Evolutionary conservation across 345 rosid species (phyloP).

Genomic region (Durio zibethinus): DNA sequence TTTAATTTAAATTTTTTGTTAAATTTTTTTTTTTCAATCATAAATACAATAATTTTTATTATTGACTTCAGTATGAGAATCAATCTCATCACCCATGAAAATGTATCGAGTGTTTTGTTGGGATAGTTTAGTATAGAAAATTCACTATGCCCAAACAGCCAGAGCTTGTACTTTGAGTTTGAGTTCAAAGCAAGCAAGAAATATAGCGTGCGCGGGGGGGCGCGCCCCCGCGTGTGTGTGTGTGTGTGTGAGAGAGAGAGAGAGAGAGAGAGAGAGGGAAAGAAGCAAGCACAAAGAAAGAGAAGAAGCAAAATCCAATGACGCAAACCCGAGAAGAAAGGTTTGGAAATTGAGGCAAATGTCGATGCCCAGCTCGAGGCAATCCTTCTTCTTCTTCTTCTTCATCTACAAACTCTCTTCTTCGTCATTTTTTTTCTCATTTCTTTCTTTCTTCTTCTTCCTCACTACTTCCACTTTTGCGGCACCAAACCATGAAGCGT

Average conservation of each 20-base stretch:
- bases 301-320: slow-evolving; percentile 48
- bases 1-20: too few relatives aligned
- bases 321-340: slow-evolving; percentile 61
- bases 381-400: slow-evolving; percentile 31
- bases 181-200: slow-evolving; percentile 59
- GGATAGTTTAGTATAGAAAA: slow-evolving; percentile 15
- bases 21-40: too few relatives aligned
- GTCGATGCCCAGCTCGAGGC: slow-evolving; percentile 58
- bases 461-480: slow-evolving; percentile 9
- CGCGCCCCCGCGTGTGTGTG: too few relatives aligned
- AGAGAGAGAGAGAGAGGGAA: slow-evolving; percentile 22
- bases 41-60: too few relatives aligned
- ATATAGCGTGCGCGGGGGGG: slow-evolving; percentile 29
- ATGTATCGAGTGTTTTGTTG: slow-evolving; percentile 16
- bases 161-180: slow-evolving; percentile 30
- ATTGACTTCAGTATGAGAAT: too few relatives aligned
- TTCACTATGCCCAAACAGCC: not conserved
- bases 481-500: slow-evolving; percentile 52
- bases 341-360: slow-evolving; percentile 77
- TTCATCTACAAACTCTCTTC: slow-evolving; percentile 17
- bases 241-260: slow-evolving; percentile 23
- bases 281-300: slow-evolving; percentile 25
- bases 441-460: slow-evolving; percentile 31
- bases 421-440: slow-evolving; percentile 23
- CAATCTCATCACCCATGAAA: too few relatives aligned